Percentiles rank a stretch among this genome's conserved stretches.
Conservation (phyloP, 2,329 filamentous ascomycete genomes). For the Polychaeton citri region DNA sequence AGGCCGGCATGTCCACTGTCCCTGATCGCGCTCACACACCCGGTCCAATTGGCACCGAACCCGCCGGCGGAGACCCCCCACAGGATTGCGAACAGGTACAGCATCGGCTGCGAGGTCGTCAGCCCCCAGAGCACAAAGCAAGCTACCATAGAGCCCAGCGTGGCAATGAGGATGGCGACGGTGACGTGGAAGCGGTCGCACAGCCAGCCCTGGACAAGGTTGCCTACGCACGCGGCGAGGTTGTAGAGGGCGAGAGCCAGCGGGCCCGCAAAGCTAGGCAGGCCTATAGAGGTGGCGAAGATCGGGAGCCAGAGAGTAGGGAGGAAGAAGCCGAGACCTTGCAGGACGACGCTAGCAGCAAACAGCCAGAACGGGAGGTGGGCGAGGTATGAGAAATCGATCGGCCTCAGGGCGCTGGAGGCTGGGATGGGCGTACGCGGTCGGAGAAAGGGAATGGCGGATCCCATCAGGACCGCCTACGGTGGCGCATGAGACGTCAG, state of each 20-base stretch:
- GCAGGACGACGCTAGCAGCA: slow-evolving; percentile 28
- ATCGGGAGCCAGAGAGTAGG: slow-evolving; percentile 32
- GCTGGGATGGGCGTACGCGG: slow-evolving; percentile 8
- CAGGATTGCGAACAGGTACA: slow-evolving; percentile 30
- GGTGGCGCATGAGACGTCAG: too few relatives aligned
- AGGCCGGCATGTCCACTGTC: slow-evolving; percentile 9
- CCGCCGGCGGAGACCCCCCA: slow-evolving; percentile 31
- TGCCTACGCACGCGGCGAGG: slow-evolving; percentile 24
- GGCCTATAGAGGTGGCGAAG: slow-evolving; percentile 25
- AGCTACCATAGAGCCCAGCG: slow-evolving; percentile 21
- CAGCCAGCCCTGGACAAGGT: slow-evolving; percentile 25
- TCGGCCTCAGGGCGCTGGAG: slow-evolving; percentile 11
- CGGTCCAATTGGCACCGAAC: slow-evolving; percentile 23
- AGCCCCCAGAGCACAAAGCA: slow-evolving; percentile 35
- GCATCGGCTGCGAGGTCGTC: slow-evolving; percentile 25
- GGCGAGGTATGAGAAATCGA: slow-evolving; percentile 24
- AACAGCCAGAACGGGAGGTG: slow-evolving; percentile 27
- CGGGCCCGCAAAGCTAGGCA: slow-evolving; percentile 22
- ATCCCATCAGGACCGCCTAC: slow-evolving; percentile 4
- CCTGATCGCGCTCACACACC: slow-evolving; percentile 11
- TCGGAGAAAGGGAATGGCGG: slow-evolving; percentile 5
- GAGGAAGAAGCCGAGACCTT: slow-evolving; percentile 31
- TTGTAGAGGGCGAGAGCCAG: slow-evolving; percentile 29
- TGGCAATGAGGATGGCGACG: slow-evolving; percentile 24
- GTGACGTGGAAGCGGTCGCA: slow-evolving; percentile 27